Percentiles rank a stretch among this genome's conserved stretches.
Evolutionary conservation across 2,329 filamentous ascomycete genomes (phyloP).

Genomic region (Pseudovirgaria hyperparasitica): DNA sequence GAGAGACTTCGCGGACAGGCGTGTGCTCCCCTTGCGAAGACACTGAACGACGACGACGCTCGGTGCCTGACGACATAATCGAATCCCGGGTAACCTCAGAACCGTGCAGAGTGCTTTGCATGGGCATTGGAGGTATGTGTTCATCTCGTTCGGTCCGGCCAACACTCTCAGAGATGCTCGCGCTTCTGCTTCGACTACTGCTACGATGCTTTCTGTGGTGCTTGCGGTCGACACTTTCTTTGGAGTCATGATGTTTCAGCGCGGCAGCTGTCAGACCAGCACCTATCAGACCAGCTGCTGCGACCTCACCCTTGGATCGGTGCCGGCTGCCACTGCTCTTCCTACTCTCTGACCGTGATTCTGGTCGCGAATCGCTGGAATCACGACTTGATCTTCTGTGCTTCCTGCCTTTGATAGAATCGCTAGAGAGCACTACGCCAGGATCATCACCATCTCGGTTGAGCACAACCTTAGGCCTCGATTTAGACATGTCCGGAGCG

Average conservation of each 20-base stretch:
- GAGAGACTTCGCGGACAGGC: slow-evolving; percentile 47
- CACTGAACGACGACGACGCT: slow-evolving; percentile 42
- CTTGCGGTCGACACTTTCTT: slow-evolving; percentile 33
- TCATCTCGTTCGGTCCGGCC: slow-evolving; percentile 34
- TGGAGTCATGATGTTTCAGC: slow-evolving; percentile 52
- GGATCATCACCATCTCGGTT: slow-evolving; percentile 47
- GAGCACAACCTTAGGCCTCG: slow-evolving; percentile 47
- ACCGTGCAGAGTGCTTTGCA: slow-evolving; percentile 73
- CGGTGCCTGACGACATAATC: slow-evolving; percentile 69
- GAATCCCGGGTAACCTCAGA: slow-evolving; percentile 84
- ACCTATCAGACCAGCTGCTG: slow-evolving; percentile 39
- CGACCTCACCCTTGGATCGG: slow-evolving; percentile 36
- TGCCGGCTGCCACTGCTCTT: slow-evolving; percentile 38
- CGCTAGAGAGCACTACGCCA: slow-evolving; percentile 42
- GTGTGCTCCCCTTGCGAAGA: slow-evolving; percentile 41
- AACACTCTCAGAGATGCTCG: slow-evolving; percentile 40
- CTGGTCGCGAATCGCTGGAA: slow-evolving; percentile 23
- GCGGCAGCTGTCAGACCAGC: slow-evolving; percentile 50
- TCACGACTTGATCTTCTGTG: slow-evolving; percentile 42
- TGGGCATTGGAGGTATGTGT: slow-evolving; percentile 68
- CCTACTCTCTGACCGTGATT: slow-evolving; percentile 39
- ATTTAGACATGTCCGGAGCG: slow-evolving; percentile 42
- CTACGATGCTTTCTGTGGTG: slow-evolving; percentile 33
- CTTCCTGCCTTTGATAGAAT: slow-evolving; percentile 38
- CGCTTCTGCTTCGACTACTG: slow-evolving; percentile 38